Evolutionary conservation across 2,329 filamentous ascomycete species (phyloP), one percentile per base, ranked within the genome.

Genomic region (Aspergillus ochraceoroseus): DNA sequence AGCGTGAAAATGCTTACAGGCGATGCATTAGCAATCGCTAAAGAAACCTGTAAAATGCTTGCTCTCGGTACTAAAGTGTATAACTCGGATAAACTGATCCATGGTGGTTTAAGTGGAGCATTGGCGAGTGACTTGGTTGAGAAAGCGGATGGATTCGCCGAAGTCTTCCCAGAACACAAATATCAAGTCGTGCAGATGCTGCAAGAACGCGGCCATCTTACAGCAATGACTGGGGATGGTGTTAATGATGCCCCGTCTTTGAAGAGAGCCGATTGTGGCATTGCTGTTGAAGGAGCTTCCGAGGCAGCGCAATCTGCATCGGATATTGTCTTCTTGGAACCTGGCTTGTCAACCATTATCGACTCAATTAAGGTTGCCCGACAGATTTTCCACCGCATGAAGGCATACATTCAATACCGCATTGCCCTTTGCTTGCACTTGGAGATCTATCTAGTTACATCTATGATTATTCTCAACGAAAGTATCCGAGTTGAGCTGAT

Each of bases 31-130:
- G 83, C 83, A 48, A 87, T 87, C 54, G 83, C 83, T 34, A 86
- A 86, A 68, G 83, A 87, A 68, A 87, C 83, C 45, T 87, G 83
- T 74, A 85, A 85, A 68, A 86, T 87, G 80, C 73, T 87, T 54
- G 80, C 82, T 44, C 75, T 87, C 38, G 83, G 83, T 43, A 86
- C 83, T 52, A 87, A 87, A 70, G 83, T 87, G 46, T 87, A 86
- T 70, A 86, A 86, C 70, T 87, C 83, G 28, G 80, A 84, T 54
- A 83, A 82, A 68, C 75, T 87, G 47, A 85, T 87, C 52, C 80
- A 85, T 63, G 82, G 82, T 59, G 83, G 83, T 65, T 75, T 87
- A 30, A 77, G 79, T 43, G 83, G 83, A 48, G 79, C 79, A 45
- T 83, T 83, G 51, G 80, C 85, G 63, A 79, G 85, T 64, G 83